These are phyloP conservation scores for Starmerella bombi DNA, from an alignment of 805 yeast genomes.

Conservation along the genomic window DNA sequence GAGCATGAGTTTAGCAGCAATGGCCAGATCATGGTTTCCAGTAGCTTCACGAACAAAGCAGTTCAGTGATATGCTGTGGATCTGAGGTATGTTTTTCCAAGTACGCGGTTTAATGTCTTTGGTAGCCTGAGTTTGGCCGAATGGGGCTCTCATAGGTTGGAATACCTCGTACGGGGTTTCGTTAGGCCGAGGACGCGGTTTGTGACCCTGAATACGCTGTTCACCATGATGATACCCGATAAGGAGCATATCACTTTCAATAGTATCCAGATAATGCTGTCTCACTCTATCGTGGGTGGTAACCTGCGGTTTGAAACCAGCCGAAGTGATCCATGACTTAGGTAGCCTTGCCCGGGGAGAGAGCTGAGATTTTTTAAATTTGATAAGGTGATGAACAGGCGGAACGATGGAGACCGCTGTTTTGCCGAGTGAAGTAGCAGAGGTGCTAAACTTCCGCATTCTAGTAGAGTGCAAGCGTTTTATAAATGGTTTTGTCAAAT, in stretches of 20 bases:
- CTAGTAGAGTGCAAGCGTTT: too few relatives aligned
- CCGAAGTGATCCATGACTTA: conserved; percentile 65
- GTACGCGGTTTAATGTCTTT: conserved; percentile 59
- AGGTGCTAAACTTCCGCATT: conserved; percentile 19
- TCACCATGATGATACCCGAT: conserved; percentile 57
- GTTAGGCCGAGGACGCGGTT: conserved; percentile 74
- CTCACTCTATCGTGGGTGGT: conserved; percentile 68
- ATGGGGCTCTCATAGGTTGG: conserved; percentile 64
- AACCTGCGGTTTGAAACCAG: conserved; percentile 59
- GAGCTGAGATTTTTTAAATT: conserved; percentile 56
- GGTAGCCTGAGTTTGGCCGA: conserved; percentile 59
- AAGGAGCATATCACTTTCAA: conserved; percentile 65
- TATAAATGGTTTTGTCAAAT: too few relatives aligned
- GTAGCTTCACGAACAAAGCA: conserved; percentile 54
- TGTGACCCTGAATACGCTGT: conserved; percentile 39
- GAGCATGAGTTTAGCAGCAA: conserved; percentile 63
- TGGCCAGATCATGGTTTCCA: conserved; percentile 55
- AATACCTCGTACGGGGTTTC: conserved; percentile 78
- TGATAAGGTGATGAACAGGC: conserved; percentile 85
- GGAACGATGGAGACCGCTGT: conserved; percentile 58
- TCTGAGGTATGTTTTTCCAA: conserved; percentile 57
- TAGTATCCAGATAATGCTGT: conserved; percentile 62
- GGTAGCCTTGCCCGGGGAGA: conserved; percentile 60
- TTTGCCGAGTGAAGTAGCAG: conserved; percentile 18
- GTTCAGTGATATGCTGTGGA: conserved; percentile 56